Conservation (phyloP, 257 asterid genomes). For the Capsicum chinense region DNA sequence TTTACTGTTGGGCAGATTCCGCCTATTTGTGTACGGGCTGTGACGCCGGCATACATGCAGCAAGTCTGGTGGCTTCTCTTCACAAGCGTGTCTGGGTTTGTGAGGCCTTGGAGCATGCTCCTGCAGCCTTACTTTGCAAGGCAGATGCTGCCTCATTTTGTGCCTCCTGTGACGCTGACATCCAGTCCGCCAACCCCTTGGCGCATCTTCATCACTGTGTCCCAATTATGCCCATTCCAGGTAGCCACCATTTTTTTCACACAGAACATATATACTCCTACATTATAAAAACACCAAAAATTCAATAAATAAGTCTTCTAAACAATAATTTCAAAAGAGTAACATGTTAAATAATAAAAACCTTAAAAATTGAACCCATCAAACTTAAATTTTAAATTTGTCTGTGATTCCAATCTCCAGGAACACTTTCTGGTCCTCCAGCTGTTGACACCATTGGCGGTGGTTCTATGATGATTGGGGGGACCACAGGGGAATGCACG, state of each 20-base stretch:
- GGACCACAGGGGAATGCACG: slow-evolving; percentile 27
- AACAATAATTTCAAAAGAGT: background rate
- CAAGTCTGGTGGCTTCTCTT: slow-evolving; percentile 39
- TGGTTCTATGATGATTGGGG: slow-evolving; percentile 29
- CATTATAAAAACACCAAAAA: background rate
- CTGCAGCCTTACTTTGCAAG: slow-evolving; percentile 72
- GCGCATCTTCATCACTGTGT: slow-evolving; percentile 87
- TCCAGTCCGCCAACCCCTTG: slow-evolving; percentile 84
- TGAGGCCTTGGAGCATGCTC: slow-evolving; percentile 66
- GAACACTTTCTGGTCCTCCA: slow-evolving; percentile 38
- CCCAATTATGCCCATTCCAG: slow-evolving; percentile 51
- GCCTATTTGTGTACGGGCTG: slow-evolving; percentile 68
- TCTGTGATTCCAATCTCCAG: slow-evolving; percentile 25
- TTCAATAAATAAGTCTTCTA: background rate
- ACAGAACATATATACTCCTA: background rate
- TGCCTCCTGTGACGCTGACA: slow-evolving; percentile 65
- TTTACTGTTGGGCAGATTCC: slow-evolving; percentile 60
- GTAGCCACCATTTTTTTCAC: background rate
- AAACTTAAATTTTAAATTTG: background rate
- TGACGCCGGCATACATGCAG: slow-evolving; percentile 56
- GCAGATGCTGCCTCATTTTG: slow-evolving; percentile 87
- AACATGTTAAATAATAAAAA: background rate
- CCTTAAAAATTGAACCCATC: background rate
- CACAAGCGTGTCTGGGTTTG: slow-evolving; percentile 65
- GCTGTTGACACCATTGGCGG: slow-evolving; percentile 11